Evolutionary conservation across 148 eudicot genomes (phyloP).

Genomic region (Fagopyrum homotropicum): DNA sequence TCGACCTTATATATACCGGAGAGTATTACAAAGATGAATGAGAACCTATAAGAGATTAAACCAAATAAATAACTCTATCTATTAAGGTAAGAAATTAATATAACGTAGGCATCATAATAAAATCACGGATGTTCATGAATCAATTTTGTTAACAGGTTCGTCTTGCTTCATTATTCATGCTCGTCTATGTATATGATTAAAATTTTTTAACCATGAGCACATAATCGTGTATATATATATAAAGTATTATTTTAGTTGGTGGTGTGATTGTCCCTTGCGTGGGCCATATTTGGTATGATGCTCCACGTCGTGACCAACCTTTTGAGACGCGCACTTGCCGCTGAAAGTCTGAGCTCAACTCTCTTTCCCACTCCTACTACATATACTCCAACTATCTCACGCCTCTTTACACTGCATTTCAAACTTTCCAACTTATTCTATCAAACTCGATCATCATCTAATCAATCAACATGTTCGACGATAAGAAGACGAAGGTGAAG

Average conservation of each 20-base stretch:
- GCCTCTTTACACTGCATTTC: background rate
- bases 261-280: background rate
- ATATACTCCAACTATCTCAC: background rate
- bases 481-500: slow-evolving; percentile 36
- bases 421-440: background rate
- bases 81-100: no score
- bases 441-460: background rate
- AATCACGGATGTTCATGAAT: no score
- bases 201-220: no score
- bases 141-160: no score
- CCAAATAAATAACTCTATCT: no score
- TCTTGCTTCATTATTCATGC: no score
- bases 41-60: no score
- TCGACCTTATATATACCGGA: no score
- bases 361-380: background rate
- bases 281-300: background rate
- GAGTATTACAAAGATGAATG: no score
- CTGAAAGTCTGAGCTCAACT: background rate
- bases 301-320: background rate
- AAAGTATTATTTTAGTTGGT: background rate
- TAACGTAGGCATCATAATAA: no score
- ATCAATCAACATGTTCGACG: slow-evolving; percentile 11
- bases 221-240: no score
- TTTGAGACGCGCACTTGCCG: background rate
- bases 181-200: no score